Evolutionary conservation across 2,329 filamentous ascomycete species (phyloP).

Genomic region (Cordyceps tenuipes): DNA sequence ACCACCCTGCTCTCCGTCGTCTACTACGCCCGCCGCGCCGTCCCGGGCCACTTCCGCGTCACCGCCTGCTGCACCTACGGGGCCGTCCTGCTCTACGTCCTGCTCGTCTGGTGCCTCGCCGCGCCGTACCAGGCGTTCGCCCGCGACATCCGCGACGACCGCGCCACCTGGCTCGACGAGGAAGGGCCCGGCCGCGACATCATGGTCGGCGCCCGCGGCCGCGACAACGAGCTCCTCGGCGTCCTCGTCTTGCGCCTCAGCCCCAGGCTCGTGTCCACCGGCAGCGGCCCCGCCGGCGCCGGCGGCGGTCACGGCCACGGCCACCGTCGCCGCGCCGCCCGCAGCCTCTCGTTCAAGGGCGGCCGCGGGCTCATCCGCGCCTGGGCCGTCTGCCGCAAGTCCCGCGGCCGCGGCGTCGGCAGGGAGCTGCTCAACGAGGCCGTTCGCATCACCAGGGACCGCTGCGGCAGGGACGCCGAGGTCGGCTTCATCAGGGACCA

Average conservation of each 20-base stretch:
- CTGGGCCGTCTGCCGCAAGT: constrained; percentile 68
- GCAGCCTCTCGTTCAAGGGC: constrained; percentile 32
- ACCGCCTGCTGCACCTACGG: constrained; percentile 8
- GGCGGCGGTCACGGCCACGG: no score
- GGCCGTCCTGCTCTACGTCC: constrained; percentile 10
- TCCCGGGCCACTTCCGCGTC: constrained; percentile 9
- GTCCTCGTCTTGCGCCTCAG: constrained; percentile 61
- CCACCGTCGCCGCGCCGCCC: constrained; percentile 22
- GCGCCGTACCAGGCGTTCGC: constrained; percentile 22
- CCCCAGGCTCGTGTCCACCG: constrained; percentile 23
- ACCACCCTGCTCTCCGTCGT: constrained; percentile 33
- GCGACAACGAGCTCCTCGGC: constrained; percentile 57
- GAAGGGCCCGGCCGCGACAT: constrained; percentile 36
- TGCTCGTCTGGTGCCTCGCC: constrained; percentile 23
- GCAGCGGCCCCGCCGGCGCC: constrained; percentile 13
- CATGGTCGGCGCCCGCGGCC: constrained; percentile 59
- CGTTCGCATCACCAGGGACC: constrained; percentile 57
- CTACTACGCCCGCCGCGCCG: constrained; percentile 21
- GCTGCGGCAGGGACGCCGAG: constrained; percentile 57
- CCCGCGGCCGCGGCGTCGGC: constrained; percentile 65
- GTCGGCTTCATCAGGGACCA: constrained; percentile 70
- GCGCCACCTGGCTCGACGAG: constrained; percentile 7
- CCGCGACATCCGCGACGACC: constrained; percentile 9
- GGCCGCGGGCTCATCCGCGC: constrained; percentile 67
- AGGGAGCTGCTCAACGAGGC: constrained; percentile 65